phyloP scores from a whole-genome alignment of 1,139 yeast species.

The Yamadazyma dushanensis region DNA sequence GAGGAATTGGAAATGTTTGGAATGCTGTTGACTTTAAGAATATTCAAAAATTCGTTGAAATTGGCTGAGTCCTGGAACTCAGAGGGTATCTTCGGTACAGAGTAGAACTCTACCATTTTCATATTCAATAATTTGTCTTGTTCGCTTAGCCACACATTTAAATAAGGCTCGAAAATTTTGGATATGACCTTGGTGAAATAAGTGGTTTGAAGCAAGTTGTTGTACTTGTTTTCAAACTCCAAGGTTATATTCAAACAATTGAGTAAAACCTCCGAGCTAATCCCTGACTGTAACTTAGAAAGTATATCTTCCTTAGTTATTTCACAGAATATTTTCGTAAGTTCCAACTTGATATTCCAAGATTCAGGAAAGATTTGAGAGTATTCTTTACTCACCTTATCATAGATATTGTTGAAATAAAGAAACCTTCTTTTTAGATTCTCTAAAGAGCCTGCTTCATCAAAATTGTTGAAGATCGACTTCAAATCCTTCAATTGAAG shows the following conservation, averaged over 20 bases:
- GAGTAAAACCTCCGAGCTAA: slow-evolving; percentile 59
- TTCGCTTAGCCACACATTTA: slow-evolving; percentile 83
- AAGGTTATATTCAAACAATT: slow-evolving; percentile 36
- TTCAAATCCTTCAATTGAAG: slow-evolving; percentile 71
- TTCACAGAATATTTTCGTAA: slow-evolving; percentile 65
- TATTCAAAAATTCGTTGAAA: slow-evolving; percentile 29
- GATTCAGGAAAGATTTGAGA: slow-evolving; percentile 58
- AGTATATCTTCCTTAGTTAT: slow-evolving; percentile 67
- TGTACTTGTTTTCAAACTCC: slow-evolving; percentile 77
- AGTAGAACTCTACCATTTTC: slow-evolving; percentile 62
- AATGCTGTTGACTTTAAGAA: slow-evolving; percentile 41
- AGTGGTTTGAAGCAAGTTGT: slow-evolving; percentile 50
- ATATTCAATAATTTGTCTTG: slow-evolving; percentile 66
- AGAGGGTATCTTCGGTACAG: slow-evolving; percentile 44
- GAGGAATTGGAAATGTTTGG: slow-evolving; percentile 78
- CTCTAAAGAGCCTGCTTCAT: slow-evolving; percentile 93
- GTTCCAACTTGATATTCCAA: slow-evolving; percentile 70
- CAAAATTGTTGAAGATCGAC: slow-evolving; percentile 70
- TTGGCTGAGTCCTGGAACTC: slow-evolving; percentile 30
- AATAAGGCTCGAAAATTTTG: slow-evolving; percentile 78
- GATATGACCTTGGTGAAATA: slow-evolving; percentile 59
- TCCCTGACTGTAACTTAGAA: slow-evolving; percentile 19
- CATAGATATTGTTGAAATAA: slow-evolving; percentile 72
- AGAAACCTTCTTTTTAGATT: slow-evolving; percentile 79
- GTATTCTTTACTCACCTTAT: slow-evolving; percentile 55